Conservation (phyloP, 768 basidiomycete genomes). For the Lentinula edodes region DNA sequence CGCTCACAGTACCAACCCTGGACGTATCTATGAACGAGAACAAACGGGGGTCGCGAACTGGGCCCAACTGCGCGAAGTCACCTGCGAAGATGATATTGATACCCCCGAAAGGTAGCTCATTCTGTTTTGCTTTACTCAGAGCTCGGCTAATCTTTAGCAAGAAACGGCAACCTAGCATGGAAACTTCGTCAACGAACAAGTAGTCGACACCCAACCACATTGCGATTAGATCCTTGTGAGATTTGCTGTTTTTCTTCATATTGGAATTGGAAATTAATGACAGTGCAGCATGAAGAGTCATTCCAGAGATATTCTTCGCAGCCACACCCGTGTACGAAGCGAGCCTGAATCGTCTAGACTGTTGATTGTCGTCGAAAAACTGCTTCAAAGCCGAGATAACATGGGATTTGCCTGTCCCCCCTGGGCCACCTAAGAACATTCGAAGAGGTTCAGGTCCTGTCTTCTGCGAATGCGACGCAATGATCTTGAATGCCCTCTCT, state of each 20-base stretch:
- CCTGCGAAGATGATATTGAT: constrained; percentile 17
- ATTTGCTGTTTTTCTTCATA: background rate
- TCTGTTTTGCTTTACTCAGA: constrained; percentile 14
- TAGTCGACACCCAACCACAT: background rate
- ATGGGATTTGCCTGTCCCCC: background rate
- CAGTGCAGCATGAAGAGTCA: constrained; percentile 7
- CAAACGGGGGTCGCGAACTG: constrained; percentile 11
- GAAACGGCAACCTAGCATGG: background rate
- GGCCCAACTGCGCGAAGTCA: constrained; percentile 20
- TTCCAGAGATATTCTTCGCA: constrained; percentile 5
- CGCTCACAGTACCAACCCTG: no score
- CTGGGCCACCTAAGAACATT: background rate
- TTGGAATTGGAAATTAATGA: background rate
- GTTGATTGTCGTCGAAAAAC: background rate
- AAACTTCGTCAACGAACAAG: background rate
- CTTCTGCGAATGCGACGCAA: background rate
- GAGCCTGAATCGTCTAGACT: background rate
- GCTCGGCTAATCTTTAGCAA: constrained; percentile 12
- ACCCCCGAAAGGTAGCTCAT: constrained; percentile 3
- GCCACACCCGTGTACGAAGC: constrained; percentile 6
- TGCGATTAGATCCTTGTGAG: background rate
- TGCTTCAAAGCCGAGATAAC: background rate
- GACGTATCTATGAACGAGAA: background rate
- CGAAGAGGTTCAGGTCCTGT: background rate
- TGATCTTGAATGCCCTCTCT: background rate